These are phyloP conservation scores for Agaricus subrufescens DNA, from an alignment of 768 basidiomycete species.

Conservation along the genomic window DNA sequence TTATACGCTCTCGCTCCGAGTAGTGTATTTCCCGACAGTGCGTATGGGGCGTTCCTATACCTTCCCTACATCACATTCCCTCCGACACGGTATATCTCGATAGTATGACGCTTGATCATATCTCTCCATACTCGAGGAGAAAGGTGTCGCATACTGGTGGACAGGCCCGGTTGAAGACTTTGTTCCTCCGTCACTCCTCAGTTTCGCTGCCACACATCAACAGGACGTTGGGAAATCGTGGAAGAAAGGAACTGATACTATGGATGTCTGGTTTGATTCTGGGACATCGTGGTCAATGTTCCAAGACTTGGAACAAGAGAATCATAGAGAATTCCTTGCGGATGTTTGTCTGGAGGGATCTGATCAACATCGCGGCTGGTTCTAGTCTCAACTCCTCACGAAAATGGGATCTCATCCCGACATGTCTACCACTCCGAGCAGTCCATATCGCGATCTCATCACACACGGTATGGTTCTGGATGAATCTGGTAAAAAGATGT, in stretches of 20 bases:
- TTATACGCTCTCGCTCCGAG: slow-evolving; percentile 84
- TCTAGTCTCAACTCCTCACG: slow-evolving; percentile 92
- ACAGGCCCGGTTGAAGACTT: slow-evolving; percentile 80
- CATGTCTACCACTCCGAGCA: slow-evolving; percentile 26
- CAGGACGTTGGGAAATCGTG: slow-evolving; percentile 38
- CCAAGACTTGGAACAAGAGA: slow-evolving; percentile 28
- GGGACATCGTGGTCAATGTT: slow-evolving; percentile 92
- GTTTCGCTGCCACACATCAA: slow-evolving; percentile 29
- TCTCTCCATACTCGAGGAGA: slow-evolving; percentile 68
- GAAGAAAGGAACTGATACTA: slow-evolving; percentile 86
- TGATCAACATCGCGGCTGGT: slow-evolving; percentile 99
- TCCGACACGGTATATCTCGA: slow-evolving; percentile 66
- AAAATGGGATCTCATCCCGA: slow-evolving; percentile 45
- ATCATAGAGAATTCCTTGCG: slow-evolving; percentile 42
- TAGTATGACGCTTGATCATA: slow-evolving; percentile 61
- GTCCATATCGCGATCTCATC: slow-evolving; percentile 73
- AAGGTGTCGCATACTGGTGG: slow-evolving; percentile 91
- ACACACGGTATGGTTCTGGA: slow-evolving; percentile 98
- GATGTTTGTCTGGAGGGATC: slow-evolving; percentile 94
- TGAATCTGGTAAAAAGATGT: slow-evolving; percentile 90
- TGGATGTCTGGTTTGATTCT: slow-evolving; percentile 99
- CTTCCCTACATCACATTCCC: slow-evolving; percentile 66
- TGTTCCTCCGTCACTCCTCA: slow-evolving; percentile 53
- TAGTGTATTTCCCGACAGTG: slow-evolving; percentile 99
- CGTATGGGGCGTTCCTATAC: slow-evolving; percentile 97